These are phyloP conservation scores for Tricholoma sp. DNA, from an alignment of 768 basidiomycete genomes.

Conservation along the genomic window DNA sequence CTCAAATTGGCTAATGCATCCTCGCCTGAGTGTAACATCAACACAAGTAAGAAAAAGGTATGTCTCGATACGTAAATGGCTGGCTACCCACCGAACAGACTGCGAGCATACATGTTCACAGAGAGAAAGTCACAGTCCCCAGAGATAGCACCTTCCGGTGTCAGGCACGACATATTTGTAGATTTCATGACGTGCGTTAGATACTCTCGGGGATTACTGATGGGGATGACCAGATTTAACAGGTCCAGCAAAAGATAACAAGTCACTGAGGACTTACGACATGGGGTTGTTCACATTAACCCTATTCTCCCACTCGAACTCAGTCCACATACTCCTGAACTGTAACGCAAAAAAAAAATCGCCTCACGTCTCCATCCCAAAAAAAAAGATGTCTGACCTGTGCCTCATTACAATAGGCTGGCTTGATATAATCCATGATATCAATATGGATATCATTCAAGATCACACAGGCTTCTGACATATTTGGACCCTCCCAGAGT, in stretches of 20 bases:
- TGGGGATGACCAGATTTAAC: not conserved
- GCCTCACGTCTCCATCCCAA: not conserved
- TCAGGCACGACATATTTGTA: conserved; percentile 97
- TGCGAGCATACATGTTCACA: conserved; percentile 94
- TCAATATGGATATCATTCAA: conserved; percentile 97
- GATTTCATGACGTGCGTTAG: conserved; percentile 92
- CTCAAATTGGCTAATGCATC: conserved; percentile 95
- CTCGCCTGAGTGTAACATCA: conserved; percentile 57
- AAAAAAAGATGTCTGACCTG: conserved; percentile 48
- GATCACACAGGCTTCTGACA: conserved; percentile 88
- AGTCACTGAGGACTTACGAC: conserved; percentile 47
- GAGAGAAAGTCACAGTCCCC: conserved; percentile 97
- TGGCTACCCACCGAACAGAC: conserved; percentile 75
- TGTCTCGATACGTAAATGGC: not conserved
- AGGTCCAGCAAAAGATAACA: not conserved
- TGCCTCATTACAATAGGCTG: conserved; percentile 91
- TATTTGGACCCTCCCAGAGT: conserved; percentile 87
- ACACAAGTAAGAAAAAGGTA: not conserved
- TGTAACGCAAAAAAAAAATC: conserved; percentile 22
- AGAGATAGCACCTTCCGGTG: conserved; percentile 89
- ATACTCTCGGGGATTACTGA: conserved; percentile 81
- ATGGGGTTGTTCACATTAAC: conserved; percentile 87
- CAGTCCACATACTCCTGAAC: conserved; percentile 99
- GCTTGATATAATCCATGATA: conserved; percentile 98
- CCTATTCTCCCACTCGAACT: conserved; percentile 99